Evolutionary conservation across 1,284 basidiomycete species (phyloP), one percentile per base, ranked within the genome.

Genomic region (Naganishia cerealis): DNA sequence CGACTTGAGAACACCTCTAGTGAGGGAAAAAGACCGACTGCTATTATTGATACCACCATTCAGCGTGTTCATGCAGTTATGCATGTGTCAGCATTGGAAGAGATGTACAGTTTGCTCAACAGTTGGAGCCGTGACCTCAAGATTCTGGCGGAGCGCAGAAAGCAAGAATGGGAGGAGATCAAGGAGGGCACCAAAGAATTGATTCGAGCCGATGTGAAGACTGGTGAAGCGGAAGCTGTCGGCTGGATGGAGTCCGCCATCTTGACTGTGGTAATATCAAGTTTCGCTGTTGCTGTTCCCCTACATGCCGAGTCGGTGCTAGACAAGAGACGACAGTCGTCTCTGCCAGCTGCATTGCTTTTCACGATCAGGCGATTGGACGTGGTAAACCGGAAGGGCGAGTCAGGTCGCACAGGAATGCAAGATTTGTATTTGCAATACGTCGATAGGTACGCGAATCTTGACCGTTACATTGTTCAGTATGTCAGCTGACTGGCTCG

Each of bases 1-100:
- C 65, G 68, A n/a, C 67, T 71, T 38, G 29, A 67, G 57, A 50
- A 70, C 48, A 61, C 62, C 48, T 12, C 13, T 39, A 71, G 71
- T 13, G 71, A 72, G 15, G 53, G 59, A 29, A 66, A 50, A 24
- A 57, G 67, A 53, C 69, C 74, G 10, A 71, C 59, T 21, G 56
- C 78, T 26, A 68, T 73, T 50, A 71, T 84, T 18, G 82, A 86
- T 52, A 71, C 93, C 38, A 78, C 80, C 1, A 79, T 94, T 29
- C 86, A 85, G 7, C 90, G 89, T 76, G 87, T 92, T 7, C 91
- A 95, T 76, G 91, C 92, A 0, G 90, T 94, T 56, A 88, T 94
- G 88, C 92, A 94, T 77, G 88, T 93, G 18, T 90, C 90, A 69
- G 93, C 93, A 0, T 87, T 95, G 61, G 88, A 89, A 40, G 90